Conservation (phyloP, 2,329 filamentous ascomycete species). For the Botrytis sinoallii region DNA sequence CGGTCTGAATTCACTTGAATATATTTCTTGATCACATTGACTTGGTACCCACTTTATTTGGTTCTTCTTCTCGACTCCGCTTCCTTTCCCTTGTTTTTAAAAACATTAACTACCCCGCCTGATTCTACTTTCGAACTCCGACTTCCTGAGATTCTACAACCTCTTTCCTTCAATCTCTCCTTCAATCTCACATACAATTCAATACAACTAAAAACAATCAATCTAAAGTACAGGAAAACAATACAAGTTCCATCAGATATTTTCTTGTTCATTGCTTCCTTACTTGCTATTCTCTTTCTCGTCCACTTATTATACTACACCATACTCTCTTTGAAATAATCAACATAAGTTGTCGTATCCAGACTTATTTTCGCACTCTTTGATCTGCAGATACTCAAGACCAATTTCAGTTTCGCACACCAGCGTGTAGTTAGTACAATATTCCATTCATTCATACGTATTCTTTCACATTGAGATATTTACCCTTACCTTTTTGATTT, state of each 20-base stretch:
- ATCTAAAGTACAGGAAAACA: neutral
- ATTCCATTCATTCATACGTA: neutral
- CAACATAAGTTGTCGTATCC: no score
- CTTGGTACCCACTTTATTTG: conserved; percentile 6
- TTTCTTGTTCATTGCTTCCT: neutral
- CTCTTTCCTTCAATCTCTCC: neutral
- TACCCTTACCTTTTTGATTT: neutral
- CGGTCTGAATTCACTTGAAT: conserved; percentile 2
- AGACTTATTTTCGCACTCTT: neutral
- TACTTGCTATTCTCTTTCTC: neutral
- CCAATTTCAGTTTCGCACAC: neutral
- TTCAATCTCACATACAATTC: conserved; percentile 3
- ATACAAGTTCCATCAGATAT: neutral
- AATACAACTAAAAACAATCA: neutral
- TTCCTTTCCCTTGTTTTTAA: neutral
- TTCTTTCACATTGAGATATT: neutral
- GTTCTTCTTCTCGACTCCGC: neutral
- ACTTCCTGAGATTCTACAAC: neutral
- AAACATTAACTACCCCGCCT: neutral
- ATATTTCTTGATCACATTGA: neutral
- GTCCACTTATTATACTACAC: neutral
- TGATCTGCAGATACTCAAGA: neutral
- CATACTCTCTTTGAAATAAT: neutral
- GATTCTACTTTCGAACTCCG: neutral
- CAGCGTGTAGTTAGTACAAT: neutral